Base-by-base conservation (phyloP, 1,284 basidiomycete genomes). In the Sanguinoderma infundibulare region DNA sequence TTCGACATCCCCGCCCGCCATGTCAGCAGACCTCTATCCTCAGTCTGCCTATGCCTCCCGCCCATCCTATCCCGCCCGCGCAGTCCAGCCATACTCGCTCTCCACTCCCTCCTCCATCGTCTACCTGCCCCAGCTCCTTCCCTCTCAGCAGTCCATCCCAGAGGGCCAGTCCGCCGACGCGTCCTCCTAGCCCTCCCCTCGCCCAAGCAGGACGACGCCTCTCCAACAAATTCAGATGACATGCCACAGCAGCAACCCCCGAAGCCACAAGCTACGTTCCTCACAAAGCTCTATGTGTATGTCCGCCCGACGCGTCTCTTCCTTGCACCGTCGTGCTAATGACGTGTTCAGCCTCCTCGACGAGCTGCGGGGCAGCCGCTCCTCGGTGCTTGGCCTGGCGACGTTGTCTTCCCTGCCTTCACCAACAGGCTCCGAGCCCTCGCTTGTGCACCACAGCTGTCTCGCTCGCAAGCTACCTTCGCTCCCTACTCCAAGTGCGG, bases 231-330 rank as follows among this genome's bases (percentile, higher is more conserved):
- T 77, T 76, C 81, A 69, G 69, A 79, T 59, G 79, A 73, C 73
- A 68, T 77, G 62, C 69, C 70, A 55, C 75, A 79, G 63, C 81
- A 83, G 65, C 81, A 83, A 65, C 79, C 83, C 47, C 78, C 85
- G 53, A 92, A 92, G 81, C 87, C 92, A 1, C 92, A 95, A 79
- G 91, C 92, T 0, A 95, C 94, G 9, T 96, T 96, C 74, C 82
- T 96, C 72, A 95, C 93, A 75, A 96, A 95, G 83, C 86, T 96
- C 53, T 96, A 95, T 83, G 87, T 90, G 92, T 94, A 73, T 70
- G 90, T 87, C 70, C 66, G 60, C n/a, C n/a, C n/a, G n/a, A n/a
- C n/a, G n/a, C n/a, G n/a, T n/a, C n/a, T n/a, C n/a, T n/a, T n/a
- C n/a, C 67, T 40, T 53, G 62, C 40, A 35, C 62, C 62, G 55